These are phyloP conservation scores for Kwoniella dejecticola DNA, from an alignment of 768 basidiomycete genomes.

Conservation along the genomic window DNA sequence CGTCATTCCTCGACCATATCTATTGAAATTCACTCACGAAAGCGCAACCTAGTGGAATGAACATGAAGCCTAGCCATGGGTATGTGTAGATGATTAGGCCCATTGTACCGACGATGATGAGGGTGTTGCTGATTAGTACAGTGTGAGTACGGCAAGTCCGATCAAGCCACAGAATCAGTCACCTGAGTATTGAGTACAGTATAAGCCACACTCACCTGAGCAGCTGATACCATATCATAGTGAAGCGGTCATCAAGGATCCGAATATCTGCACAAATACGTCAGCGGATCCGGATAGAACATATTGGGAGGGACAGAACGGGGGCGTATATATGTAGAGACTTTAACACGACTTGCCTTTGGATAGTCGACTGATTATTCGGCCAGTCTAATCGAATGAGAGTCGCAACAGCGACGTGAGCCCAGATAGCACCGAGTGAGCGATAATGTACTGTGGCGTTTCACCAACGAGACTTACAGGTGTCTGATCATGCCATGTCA, in stretches of 20 bases:
- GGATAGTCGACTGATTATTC: conserved; percentile 46
- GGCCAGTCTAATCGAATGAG: conserved; percentile 25
- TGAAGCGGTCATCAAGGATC: conserved; percentile 51
- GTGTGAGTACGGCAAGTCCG: too few relatives aligned
- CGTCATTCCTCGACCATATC: too few relatives aligned
- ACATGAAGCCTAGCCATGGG: conserved; percentile 38
- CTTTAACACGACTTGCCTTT: conserved; percentile 23
- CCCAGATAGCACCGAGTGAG: background rate
- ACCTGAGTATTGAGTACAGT: too few relatives aligned
- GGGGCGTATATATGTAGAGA: too few relatives aligned
- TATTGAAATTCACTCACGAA: too few relatives aligned
- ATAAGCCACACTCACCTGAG: conserved; percentile 23
- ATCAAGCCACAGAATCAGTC: too few relatives aligned
- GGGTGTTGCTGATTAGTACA: conserved; percentile 15
- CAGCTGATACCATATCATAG: conserved; percentile 32
- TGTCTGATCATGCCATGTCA: conserved; percentile 73
- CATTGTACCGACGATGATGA: conserved; percentile 38
- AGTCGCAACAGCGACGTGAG: background rate
- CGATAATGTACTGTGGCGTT: too few relatives aligned
- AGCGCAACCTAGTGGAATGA: conserved; percentile 36
- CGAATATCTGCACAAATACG: conserved; percentile 45
- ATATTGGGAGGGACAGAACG: background rate
- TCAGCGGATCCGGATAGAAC: background rate
- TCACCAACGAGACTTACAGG: conserved; percentile 16
- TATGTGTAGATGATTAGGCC: conserved; percentile 45